Percentiles rank a stretch among this genome's conserved stretches.
These are phyloP conservation scores for Aspergillus steynii DNA, from an alignment of 495 filamentous ascomycete genomes.

Conservation along the genomic window DNA sequence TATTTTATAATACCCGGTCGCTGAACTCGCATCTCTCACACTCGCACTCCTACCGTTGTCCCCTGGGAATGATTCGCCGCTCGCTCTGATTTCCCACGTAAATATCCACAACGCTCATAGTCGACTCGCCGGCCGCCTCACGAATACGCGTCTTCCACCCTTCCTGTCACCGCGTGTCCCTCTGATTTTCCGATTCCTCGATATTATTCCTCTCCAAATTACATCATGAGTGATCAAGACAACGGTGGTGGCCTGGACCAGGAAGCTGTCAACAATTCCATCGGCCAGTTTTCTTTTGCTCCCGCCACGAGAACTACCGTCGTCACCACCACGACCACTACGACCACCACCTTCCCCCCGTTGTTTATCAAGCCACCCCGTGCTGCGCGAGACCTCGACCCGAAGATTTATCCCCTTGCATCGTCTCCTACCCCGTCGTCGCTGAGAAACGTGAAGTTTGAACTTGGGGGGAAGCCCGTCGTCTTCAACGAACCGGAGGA, in stretches of 20 bases:
- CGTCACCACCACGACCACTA: slow-evolving; percentile 93
- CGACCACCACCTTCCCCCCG: slow-evolving; percentile 85
- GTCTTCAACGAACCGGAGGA: slow-evolving; percentile 69
- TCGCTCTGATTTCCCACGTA: slow-evolving; percentile 20
- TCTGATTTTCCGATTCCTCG: slow-evolving; percentile 14
- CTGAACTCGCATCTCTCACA: background rate
- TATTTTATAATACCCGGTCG: background rate
- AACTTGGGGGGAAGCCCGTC: slow-evolving; percentile 63
- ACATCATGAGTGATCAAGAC: slow-evolving; percentile 37
- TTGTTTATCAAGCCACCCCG: slow-evolving; percentile 74
- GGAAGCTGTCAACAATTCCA: slow-evolving; percentile 29
- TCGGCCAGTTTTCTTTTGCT: slow-evolving; percentile 69
- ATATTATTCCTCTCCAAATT: slow-evolving; percentile 20
- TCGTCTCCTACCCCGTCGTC: slow-evolving; percentile 73
- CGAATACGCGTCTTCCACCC: slow-evolving; percentile 24
- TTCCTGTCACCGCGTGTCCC: slow-evolving; percentile 10
- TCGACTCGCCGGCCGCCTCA: slow-evolving; percentile 16
- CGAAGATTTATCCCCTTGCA: slow-evolving; percentile 88
- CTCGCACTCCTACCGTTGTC: background rate
- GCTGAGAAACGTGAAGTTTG: slow-evolving; percentile 71
- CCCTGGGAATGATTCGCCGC: slow-evolving; percentile 14
- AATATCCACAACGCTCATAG: slow-evolving; percentile 15
- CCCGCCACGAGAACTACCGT: slow-evolving; percentile 74
- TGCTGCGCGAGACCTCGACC: slow-evolving; percentile 72
- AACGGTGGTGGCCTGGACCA: slow-evolving; percentile 19